A percentile compares a stretch with the other conserved stretches of the same genome.
phyloP scores from a whole-genome alignment of 257 asterid species.

The Nicotiana otophora region DNA sequence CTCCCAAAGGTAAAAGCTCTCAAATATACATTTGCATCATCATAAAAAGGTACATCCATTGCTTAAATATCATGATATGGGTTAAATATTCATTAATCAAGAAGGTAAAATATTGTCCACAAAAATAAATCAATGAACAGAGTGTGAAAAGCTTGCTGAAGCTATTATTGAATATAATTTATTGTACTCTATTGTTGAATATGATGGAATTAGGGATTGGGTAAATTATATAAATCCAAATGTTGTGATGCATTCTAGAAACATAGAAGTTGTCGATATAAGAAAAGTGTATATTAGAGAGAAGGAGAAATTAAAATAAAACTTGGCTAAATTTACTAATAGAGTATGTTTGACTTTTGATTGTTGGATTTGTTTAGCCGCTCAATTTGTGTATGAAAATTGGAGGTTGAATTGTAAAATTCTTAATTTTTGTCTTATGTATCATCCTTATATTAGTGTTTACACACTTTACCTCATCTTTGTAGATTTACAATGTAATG shows the following conservation, averaged over 20 bases:
- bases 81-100: constrained; percentile 10
- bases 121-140: neutral
- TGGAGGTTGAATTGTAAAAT: too few relatives aligned
- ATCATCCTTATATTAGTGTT: too few relatives aligned
- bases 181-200: neutral
- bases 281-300: neutral
- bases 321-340: neutral
- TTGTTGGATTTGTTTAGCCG: neutral
- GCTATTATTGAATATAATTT: neutral
- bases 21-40: neutral
- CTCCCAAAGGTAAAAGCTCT: neutral
- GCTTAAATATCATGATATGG: neutral
- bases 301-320: constrained; percentile 8
- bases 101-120: constrained; percentile 1
- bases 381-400: too few relatives aligned
- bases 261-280: neutral
- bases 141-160: neutral
- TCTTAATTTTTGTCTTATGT: too few relatives aligned
- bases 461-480: too few relatives aligned
- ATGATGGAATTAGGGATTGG: constrained; percentile 1
- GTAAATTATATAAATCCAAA: neutral
- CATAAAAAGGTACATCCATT: neutral
- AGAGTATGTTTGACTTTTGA: constrained; percentile 6
- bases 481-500: too few relatives aligned
- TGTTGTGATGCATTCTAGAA: neutral